Evolutionary conservation across 345 rosid genomes (phyloP).

Genomic region (Gossypium herbaceum): DNA sequence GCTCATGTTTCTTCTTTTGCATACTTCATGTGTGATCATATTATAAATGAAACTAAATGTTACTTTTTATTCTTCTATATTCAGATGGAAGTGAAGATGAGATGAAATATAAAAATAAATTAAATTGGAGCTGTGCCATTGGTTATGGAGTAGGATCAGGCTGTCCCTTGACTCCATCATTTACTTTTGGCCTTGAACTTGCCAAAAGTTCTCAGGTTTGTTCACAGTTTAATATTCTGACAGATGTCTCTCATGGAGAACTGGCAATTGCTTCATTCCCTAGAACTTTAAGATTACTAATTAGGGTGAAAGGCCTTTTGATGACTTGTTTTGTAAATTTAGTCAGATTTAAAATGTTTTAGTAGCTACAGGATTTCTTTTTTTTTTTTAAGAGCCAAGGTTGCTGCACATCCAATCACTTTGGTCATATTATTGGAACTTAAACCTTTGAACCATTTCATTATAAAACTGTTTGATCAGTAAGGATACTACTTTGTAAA

Average conservation of each 20-base stretch:
- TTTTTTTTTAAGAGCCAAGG: background rate
- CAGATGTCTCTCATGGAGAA: background rate
- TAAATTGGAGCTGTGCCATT: conserved; percentile 85
- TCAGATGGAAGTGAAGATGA: conserved; percentile 53
- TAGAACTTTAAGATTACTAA: background rate
- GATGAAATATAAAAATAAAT: conserved; percentile 47
- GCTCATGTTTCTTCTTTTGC: background rate
- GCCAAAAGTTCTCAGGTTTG: conserved; percentile 71
- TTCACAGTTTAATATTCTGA: background rate
- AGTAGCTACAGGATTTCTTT: background rate
- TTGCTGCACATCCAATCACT: background rate
- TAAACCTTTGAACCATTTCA: background rate
- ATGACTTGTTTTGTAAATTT: background rate
- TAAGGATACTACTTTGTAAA: background rate
- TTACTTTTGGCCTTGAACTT: conserved; percentile 81
- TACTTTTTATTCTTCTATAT: conserved; percentile 22
- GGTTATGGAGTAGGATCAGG: conserved; percentile 81
- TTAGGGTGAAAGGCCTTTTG: background rate
- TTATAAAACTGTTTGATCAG: background rate
- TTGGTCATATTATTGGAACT: background rate
- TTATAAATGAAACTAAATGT: background rate
- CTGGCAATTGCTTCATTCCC: background rate
- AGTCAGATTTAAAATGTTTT: background rate
- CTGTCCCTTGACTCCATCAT: conserved; percentile 86
- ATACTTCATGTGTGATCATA: background rate